Base-by-base conservation (phyloP, 2,329 filamentous ascomycete species). In the Pestalotiopsis sp. region DNA sequence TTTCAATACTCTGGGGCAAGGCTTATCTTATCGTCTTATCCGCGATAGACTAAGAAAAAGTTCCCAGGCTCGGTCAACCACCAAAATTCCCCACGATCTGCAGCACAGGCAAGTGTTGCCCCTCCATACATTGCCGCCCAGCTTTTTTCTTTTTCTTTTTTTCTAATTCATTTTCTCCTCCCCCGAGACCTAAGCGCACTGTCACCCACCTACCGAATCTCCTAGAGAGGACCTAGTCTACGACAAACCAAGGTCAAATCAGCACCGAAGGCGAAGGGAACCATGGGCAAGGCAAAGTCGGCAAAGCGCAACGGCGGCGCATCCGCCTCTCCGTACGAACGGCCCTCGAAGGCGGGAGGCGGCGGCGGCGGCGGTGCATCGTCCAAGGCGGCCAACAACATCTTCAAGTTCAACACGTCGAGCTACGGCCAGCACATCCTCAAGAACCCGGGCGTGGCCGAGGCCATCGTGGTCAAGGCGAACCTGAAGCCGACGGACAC, bases 391-490 rank as follows among this genome's bases (percentile, higher is more conserved):
- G 84, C 84, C 76, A 94, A 97, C 83, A 95, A 93, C 75, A 93
- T 98, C 81, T 98, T 98, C 89, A 97, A 97, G 80, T 97, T 98
- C 90, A 97, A 97, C 85, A 96, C 92, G 74, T 86, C 75, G 62
- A 89, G 95, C 79, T 89, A 96, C 73, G 94, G 95, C 75, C 90
- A 93, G 78, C 94, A 98, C 80, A 96, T 99, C 71, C 87, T 76
- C 69, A 73, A 57, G 62, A 36, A 55, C 25, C 64, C 64, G 9
- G 64, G 36, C 59, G 25, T 57, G 64, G 52, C 66, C 67, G 73
- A 78, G 66, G 74, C 72, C 4, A 83, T 96, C 74, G 93, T 95
- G 39, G 86, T 92, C 74, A 98, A 98, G 83, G 93, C 94, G 17
- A 90, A 92, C 74, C 86, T 99, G 52, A 97, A 98, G 78, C 95